These are phyloP conservation scores for Fusarium tuaranense DNA, from an alignment of 2,329 filamentous ascomycete genomes.

Conservation along the genomic window DNA sequence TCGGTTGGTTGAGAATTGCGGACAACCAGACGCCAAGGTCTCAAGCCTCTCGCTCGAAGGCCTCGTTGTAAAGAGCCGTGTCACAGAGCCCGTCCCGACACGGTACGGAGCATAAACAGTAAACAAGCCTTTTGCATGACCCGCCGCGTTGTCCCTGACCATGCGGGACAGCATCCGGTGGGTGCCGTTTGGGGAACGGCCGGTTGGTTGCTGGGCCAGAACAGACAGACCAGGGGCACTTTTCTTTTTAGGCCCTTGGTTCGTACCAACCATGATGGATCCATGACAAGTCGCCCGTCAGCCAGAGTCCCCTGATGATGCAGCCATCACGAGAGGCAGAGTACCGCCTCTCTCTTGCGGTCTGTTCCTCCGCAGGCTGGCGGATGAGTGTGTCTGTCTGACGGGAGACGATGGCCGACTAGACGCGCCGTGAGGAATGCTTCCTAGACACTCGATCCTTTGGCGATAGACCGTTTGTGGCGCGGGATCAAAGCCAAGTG, in stretches of 20 bases:
- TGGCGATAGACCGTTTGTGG: slow-evolving; percentile 30
- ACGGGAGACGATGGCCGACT: neutral
- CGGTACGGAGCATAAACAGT: slow-evolving; percentile 24
- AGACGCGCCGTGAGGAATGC: slow-evolving; percentile 26
- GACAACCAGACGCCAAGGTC: slow-evolving; percentile 29
- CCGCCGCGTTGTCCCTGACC: slow-evolving; percentile 33
- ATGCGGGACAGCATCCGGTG: slow-evolving; percentile 33
- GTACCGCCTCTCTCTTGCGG: neutral
- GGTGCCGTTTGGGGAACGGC: slow-evolving; percentile 32
- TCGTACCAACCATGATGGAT: slow-evolving; percentile 25
- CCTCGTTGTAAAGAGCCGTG: slow-evolving; percentile 6
- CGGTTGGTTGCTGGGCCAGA: slow-evolving; percentile 26
- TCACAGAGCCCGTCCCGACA: slow-evolving; percentile 6
- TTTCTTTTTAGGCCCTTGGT: slow-evolving; percentile 32
- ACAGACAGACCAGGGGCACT: slow-evolving; percentile 12
- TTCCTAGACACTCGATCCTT: slow-evolving; percentile 14
- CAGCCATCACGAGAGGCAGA: slow-evolving; percentile 22
- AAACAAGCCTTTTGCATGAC: slow-evolving; percentile 45
- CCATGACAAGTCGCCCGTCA: slow-evolving; percentile 18
- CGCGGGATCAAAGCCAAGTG: slow-evolving; percentile 20
- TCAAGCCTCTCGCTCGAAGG: slow-evolving; percentile 12
- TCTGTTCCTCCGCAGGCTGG: slow-evolving; percentile 13
- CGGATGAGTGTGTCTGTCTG: slow-evolving; percentile 1
- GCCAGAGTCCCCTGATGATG: slow-evolving; percentile 22
- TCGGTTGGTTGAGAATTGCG: neutral